Conservation (phyloP, 2,329 filamentous ascomycete species). For the Alternaria rosae region DNA sequence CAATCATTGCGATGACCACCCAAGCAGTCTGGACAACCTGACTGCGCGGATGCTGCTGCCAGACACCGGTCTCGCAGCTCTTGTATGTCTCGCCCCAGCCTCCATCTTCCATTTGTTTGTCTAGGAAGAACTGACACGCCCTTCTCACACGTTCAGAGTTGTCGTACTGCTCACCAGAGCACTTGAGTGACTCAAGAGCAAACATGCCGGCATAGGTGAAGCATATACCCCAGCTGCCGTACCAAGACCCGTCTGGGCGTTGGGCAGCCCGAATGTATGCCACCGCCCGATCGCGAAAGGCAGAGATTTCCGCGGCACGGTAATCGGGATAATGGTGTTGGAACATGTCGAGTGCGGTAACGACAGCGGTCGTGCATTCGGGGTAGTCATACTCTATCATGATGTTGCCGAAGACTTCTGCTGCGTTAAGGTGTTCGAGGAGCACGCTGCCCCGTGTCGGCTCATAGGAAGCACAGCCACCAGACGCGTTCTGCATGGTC, state of each 20-base stretch:
- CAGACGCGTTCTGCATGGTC: conserved; percentile 86
- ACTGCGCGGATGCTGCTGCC: conserved; percentile 77
- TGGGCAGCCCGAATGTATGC: conserved; percentile 84
- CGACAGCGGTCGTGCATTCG: conserved; percentile 94
- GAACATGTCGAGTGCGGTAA: conserved; percentile 87
- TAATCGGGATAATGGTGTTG: conserved; percentile 82
- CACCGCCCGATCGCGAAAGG: conserved; percentile 76
- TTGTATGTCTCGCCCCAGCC: conserved; percentile 97
- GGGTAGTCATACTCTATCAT: conserved; percentile 99
- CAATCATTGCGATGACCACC: conserved; percentile 82
- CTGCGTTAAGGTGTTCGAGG: conserved; percentile 88
- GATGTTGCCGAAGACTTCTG: conserved; percentile 94
- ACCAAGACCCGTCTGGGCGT: conserved; percentile 87
- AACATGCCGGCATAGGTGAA: conserved; percentile 99
- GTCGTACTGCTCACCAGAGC: conserved; percentile 80
- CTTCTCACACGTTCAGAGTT: conserved; percentile 74
- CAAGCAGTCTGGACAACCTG: conserved; percentile 96
- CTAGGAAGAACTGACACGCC: conserved; percentile 85
- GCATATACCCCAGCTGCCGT: conserved; percentile 97
- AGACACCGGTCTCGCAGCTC: conserved; percentile 79
- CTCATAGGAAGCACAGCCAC: conserved; percentile 92
- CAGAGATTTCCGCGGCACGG: conserved; percentile 74
- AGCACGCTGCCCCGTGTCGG: conserved; percentile 77
- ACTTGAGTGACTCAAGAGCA: conserved; percentile 83
- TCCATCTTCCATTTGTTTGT: conserved; percentile 84